Evolutionary conservation across 2,329 filamentous ascomycete genomes (phyloP).

Genomic region (Talaromyces amestolkiae): DNA sequence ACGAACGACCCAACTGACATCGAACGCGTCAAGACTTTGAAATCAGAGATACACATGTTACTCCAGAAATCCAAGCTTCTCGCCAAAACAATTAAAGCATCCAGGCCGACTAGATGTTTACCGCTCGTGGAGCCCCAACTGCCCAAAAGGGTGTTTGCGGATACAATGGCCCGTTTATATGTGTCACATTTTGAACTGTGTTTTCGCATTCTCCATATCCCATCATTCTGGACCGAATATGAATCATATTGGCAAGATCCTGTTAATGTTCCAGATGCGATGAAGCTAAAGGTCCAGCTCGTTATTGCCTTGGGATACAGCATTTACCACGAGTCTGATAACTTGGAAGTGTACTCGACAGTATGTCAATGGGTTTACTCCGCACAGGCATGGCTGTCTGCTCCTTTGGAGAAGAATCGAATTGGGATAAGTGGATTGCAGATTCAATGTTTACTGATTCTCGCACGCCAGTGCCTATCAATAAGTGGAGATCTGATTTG

Average conservation of each 20-base stretch:
- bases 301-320: conserved; percentile 9
- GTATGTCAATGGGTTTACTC: conserved; percentile 6
- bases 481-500: conserved; percentile 24
- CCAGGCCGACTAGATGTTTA: not conserved
- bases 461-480: not conserved
- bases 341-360: not conserved
- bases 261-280: not conserved
- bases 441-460: conserved; percentile 9
- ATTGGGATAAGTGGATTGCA: not conserved
- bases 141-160: not conserved
- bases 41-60: not conserved
- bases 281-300: not conserved
- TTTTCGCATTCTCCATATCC: conserved; percentile 9
- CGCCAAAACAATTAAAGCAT: not conserved
- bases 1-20: not conserved
- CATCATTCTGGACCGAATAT: conserved; percentile 8
- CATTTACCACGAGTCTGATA: not conserved
- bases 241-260: conserved; percentile 9
- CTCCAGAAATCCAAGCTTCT: conserved; percentile 3
- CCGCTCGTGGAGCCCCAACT: not conserved
- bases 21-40: not conserved
- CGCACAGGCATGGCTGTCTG: conserved; percentile 8
- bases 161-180: not conserved
- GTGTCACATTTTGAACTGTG: not conserved
- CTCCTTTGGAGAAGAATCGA: conserved; percentile 6